Conservation (phyloP, 306 rosid species). For the Leucaena leucocephala region DNA sequence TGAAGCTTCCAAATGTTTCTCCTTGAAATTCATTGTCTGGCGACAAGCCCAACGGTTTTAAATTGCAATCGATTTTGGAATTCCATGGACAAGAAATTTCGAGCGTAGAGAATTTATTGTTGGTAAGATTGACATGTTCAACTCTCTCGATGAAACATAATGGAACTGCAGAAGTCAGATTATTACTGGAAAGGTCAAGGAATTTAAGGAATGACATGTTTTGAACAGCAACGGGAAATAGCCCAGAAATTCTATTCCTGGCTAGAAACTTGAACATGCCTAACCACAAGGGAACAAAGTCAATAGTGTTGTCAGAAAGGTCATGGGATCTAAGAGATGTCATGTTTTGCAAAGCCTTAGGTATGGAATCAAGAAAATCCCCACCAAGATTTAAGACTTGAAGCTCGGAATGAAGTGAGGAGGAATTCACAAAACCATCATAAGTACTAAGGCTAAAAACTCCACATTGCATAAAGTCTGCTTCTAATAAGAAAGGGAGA, state of each 20-base stretch:
- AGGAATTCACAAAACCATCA: background rate
- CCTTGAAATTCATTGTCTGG: background rate
- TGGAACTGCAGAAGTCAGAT: background rate
- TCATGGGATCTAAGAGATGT: background rate
- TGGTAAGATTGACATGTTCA: background rate
- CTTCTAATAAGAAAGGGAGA: slow-evolving; percentile 10
- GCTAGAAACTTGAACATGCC: background rate
- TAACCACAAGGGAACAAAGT: background rate
- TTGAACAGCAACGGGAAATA: background rate
- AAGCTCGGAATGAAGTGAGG: background rate
- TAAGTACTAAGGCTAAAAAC: background rate
- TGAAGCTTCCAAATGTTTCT: background rate
- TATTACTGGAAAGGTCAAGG: background rate
- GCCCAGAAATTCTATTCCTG: background rate
- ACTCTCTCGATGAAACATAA: background rate
- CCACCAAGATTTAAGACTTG: background rate
- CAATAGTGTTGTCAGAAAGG: background rate
- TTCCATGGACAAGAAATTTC: background rate
- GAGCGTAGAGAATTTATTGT: background rate
- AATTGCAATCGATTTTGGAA: background rate
- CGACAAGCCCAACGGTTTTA: background rate
- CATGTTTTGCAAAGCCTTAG: background rate
- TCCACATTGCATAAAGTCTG: background rate
- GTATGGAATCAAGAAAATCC: background rate
- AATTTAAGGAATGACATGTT: background rate